Evolutionary conservation across 2,329 filamentous ascomycete species (phyloP).

Genomic region (Zopfia rhizophila): DNA sequence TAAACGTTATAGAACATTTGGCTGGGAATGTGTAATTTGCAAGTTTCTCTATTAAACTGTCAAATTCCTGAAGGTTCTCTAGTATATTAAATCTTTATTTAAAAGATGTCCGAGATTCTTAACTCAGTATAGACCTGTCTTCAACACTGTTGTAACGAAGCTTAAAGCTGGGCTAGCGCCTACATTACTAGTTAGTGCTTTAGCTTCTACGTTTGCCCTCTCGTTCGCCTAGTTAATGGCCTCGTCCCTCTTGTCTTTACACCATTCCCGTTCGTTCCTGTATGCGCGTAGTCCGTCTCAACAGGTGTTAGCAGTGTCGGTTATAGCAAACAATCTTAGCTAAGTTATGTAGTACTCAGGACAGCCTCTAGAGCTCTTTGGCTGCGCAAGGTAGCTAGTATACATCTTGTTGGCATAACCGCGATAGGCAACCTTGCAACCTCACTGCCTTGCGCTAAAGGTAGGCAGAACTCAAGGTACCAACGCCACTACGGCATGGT

Average conservation of each 20-base stretch:
- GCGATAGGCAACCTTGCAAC: too few relatives aligned
- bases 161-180: slow-evolving; percentile 24
- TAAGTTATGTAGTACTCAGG: slow-evolving; percentile 57
- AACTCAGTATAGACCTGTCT: slow-evolving; percentile 25
- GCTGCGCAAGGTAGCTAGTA: slow-evolving; percentile 50
- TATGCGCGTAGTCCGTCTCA: slow-evolving; percentile 21
- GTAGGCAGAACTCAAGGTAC: too few relatives aligned
- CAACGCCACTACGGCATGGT: too few relatives aligned
- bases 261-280: slow-evolving; percentile 28
- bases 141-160: slow-evolving; percentile 27
- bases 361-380: slow-evolving; percentile 38
- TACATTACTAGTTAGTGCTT: slow-evolving; percentile 12
- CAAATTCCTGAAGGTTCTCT: slow-evolving; percentile 11
- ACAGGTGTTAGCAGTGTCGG: slow-evolving; percentile 18
- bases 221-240: slow-evolving; percentile 28
- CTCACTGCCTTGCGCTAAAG: too few relatives aligned
- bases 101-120: slow-evolving; percentile 22
- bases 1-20: slow-evolving; percentile 19
- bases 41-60: slow-evolving; percentile 18
- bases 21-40: slow-evolving; percentile 13
- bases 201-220: slow-evolving; percentile 20
- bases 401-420: too few relatives aligned
- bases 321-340: slow-evolving; percentile 19
- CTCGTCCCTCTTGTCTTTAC: slow-evolving; percentile 25
- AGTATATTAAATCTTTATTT: slow-evolving; percentile 17